Evolutionary conservation across 768 basidiomycete genomes (phyloP).

Genomic region (Agrocybe pediades): DNA sequence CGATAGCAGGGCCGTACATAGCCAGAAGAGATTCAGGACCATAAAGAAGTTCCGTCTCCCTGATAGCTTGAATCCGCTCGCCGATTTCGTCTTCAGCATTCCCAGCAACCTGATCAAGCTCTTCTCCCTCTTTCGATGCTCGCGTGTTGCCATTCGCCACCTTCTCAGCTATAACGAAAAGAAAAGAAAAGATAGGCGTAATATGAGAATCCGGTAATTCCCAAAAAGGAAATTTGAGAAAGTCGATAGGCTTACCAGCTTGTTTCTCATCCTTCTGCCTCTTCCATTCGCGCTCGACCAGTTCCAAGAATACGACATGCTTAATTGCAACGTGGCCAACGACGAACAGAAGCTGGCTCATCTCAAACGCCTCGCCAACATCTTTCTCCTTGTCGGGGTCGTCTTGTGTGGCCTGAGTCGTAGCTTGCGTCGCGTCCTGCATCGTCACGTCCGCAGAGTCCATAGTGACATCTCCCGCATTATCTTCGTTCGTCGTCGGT

Average conservation of each 20-base stretch:
- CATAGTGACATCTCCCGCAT: slow-evolving; percentile 34
- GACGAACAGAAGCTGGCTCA: slow-evolving; percentile 92
- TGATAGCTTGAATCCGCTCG: slow-evolving; percentile 80
- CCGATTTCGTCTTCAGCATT: slow-evolving; percentile 99
- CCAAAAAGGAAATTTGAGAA: background rate
- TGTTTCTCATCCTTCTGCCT: slow-evolving; percentile 90
- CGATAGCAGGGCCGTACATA: slow-evolving; percentile 86
- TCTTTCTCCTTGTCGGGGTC: slow-evolving; percentile 43
- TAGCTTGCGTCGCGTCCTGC: slow-evolving; percentile 28
- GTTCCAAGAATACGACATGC: slow-evolving; percentile 94
- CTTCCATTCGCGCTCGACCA: slow-evolving; percentile 96
- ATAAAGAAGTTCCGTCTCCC: slow-evolving; percentile 88
- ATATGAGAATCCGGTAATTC: background rate
- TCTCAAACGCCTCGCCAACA: slow-evolving; percentile 79
- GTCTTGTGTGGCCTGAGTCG: slow-evolving; percentile 21
- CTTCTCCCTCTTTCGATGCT: slow-evolving; percentile 67
- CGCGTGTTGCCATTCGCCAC: slow-evolving; percentile 31
- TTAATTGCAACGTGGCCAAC: slow-evolving; percentile 98
- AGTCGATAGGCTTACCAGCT: slow-evolving; percentile 64
- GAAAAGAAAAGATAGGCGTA: no score
- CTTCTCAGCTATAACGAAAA: slow-evolving; percentile 67
- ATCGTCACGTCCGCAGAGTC: slow-evolving; percentile 24
- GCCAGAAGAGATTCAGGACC: slow-evolving; percentile 81
- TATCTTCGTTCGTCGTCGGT: slow-evolving; percentile 66
- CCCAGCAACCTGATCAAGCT: slow-evolving; percentile 95